A percentile compares a stretch with the other conserved stretches of the same genome.
Conservation (phyloP, 1,284 basidiomycete species). For the Ganoderma lingzhi region DNA sequence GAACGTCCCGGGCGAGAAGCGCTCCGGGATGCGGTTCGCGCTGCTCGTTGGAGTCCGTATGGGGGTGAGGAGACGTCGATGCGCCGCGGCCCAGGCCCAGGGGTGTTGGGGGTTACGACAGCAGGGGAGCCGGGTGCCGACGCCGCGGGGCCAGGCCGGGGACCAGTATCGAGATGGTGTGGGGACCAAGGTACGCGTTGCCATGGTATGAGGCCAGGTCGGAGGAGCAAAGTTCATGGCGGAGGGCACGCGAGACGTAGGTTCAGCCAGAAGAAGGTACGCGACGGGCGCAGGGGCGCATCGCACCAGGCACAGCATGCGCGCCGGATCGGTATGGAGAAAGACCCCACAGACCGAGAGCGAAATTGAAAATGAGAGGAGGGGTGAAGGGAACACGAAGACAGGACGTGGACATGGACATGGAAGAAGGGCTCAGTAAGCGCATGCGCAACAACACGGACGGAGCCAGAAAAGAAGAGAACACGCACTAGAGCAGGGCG, state of each 20-base stretch:
- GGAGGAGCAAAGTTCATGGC: neutral
- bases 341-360: neutral
- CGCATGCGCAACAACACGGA: constrained; percentile 3
- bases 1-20: constrained; percentile 80
- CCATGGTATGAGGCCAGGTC: neutral
- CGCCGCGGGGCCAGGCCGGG: neutral
- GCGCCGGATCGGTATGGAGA: neutral
- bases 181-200: neutral
- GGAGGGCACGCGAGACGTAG: neutral
- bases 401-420: neutral
- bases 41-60: constrained; percentile 44
- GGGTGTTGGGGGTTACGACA: neutral
- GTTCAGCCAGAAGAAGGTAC: neutral
- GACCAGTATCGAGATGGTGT: constrained; percentile 3
- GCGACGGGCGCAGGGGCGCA: neutral
- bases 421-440: constrained; percentile 18
- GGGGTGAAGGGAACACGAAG: neutral
- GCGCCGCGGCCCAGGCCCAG: neutral
- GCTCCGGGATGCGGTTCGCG: constrained; percentile 86
- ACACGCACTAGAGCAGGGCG: constrained; percentile 83
- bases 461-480: neutral
- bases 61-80: neutral
- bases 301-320: constrained; percentile 1
- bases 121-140: neutral
- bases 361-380: neutral